phyloP scores from a whole-genome alignment of 169 alveolate species.

The Eimeria nieschulzi region DNA sequence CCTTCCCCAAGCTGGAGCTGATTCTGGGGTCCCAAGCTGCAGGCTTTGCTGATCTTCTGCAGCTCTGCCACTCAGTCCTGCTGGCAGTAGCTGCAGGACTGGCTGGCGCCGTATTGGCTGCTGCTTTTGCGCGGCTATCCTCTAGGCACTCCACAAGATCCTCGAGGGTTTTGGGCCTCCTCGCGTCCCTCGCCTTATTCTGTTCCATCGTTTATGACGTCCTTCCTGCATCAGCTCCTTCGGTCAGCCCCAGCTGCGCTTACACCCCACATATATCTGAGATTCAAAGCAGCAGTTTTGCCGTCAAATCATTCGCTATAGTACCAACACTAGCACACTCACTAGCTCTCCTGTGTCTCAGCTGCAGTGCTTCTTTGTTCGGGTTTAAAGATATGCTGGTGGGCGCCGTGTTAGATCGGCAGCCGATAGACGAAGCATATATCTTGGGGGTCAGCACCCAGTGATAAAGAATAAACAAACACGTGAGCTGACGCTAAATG shows the following conservation, averaged over 20 bases:
- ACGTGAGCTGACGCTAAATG: too few relatives aligned
- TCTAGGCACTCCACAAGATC: not conserved
- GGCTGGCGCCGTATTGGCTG: slow-evolving; percentile 20
- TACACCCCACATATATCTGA: not conserved
- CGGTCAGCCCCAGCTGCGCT: slow-evolving; percentile 18
- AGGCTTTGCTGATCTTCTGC: slow-evolving; percentile 2
- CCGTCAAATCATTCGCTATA: slow-evolving; percentile 44
- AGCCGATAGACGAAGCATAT: too few relatives aligned
- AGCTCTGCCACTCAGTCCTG: slow-evolving; percentile 18
- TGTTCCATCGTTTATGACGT: slow-evolving; percentile 32
- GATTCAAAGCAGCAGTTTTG: slow-evolving; percentile 19
- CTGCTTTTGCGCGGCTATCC: slow-evolving; percentile 37
- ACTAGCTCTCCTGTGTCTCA: slow-evolving; percentile 43
- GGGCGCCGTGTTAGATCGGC: not conserved
- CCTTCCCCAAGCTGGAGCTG: slow-evolving; percentile 22
- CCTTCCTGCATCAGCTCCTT: slow-evolving; percentile 41
- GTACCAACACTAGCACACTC: slow-evolving; percentile 34
- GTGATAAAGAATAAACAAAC: too few relatives aligned
- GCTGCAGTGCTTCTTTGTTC: slow-evolving; percentile 16
- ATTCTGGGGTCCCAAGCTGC: slow-evolving; percentile 42
- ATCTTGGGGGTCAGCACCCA: too few relatives aligned
- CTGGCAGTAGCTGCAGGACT: slow-evolving; percentile 38
- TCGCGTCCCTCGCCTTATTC: slow-evolving; percentile 44
- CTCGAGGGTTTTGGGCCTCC: not conserved
- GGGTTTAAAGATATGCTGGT: not conserved